Conservation (phyloP, 257 asterid species). For the Cruciata laevipes region DNA sequence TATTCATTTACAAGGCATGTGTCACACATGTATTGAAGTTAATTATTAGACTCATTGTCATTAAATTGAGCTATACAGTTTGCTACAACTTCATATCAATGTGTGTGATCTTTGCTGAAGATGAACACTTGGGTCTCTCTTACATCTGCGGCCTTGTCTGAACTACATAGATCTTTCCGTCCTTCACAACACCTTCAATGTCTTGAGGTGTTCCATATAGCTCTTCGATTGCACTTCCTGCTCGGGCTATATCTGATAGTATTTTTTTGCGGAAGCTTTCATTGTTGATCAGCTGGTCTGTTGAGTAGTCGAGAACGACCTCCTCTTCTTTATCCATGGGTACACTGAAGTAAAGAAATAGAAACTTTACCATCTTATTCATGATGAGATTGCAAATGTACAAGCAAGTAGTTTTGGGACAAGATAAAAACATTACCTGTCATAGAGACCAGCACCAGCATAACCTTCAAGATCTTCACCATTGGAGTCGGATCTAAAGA, state of each 20-base stretch:
- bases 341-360: slow-evolving; percentile 47
- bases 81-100: not conserved
- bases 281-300: slow-evolving; percentile 61
- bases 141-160: slow-evolving; percentile 98
- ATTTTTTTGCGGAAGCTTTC: slow-evolving; percentile 53
- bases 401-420: not conserved
- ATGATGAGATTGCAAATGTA: not conserved
- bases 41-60: not conserved
- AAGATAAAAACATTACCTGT: slow-evolving; percentile 48
- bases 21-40: not conserved
- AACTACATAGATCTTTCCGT: slow-evolving; percentile 82
- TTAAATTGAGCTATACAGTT: not conserved
- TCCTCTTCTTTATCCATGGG: slow-evolving; percentile 94
- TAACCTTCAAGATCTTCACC: slow-evolving; percentile 99
- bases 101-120: not conserved
- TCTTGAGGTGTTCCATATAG: slow-evolving; percentile 88
- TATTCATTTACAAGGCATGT: not conserved
- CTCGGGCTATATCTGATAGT: slow-evolving; percentile 72
- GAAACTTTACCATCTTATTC: not conserved
- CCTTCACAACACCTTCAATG: slow-evolving; percentile 90
- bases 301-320: slow-evolving; percentile 73
- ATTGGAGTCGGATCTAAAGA: slow-evolving; percentile 97
- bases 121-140: slow-evolving; percentile 8
- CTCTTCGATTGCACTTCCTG: slow-evolving; percentile 80
- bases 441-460: slow-evolving; percentile 99